A percentile compares a stretch with the other conserved stretches of the same genome.
Conservation (phyloP, 2,329 filamentous ascomycete species). For the Ilyonectria sp. region DNA sequence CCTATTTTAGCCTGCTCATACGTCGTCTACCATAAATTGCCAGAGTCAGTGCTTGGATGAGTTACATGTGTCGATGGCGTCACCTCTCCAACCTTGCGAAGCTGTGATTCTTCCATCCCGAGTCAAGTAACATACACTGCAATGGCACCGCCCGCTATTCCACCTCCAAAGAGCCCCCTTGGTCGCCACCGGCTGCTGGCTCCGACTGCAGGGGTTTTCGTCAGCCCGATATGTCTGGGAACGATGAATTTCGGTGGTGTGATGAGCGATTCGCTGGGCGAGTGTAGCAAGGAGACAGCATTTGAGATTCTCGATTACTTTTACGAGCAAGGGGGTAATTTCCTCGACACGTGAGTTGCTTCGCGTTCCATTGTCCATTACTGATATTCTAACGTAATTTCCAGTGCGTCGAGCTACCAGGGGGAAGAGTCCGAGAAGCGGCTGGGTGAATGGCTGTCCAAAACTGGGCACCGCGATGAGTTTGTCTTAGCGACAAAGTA, state of each 20-base stretch:
- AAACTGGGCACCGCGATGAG: constrained; percentile 60
- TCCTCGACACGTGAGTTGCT: constrained; percentile 45
- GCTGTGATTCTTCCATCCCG: too few species aligned
- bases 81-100: too few species aligned
- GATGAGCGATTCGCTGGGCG: constrained; percentile 5
- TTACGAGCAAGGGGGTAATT: constrained; percentile 70
- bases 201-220: background rate
- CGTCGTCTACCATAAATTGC: too few species aligned
- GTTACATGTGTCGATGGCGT: too few species aligned
- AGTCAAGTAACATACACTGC: background rate
- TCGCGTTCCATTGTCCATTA: too few species aligned
- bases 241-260: constrained; percentile 61
- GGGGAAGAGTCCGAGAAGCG: constrained; percentile 64
- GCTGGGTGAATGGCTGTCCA: constrained; percentile 66
- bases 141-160: background rate
- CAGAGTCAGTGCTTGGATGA: too few species aligned
- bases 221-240: constrained; percentile 58
- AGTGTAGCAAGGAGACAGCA: constrained; percentile 60
- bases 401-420: constrained; percentile 68
- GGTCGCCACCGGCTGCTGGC: background rate
- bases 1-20: too few species aligned
- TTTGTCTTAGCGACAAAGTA: constrained; percentile 63
- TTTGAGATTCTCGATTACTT: constrained; percentile 71
- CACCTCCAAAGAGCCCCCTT: background rate
- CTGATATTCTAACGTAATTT: constrained; percentile 54